Base-by-base conservation (phyloP, 768 basidiomycete species). In the Vararia minispora region DNA sequence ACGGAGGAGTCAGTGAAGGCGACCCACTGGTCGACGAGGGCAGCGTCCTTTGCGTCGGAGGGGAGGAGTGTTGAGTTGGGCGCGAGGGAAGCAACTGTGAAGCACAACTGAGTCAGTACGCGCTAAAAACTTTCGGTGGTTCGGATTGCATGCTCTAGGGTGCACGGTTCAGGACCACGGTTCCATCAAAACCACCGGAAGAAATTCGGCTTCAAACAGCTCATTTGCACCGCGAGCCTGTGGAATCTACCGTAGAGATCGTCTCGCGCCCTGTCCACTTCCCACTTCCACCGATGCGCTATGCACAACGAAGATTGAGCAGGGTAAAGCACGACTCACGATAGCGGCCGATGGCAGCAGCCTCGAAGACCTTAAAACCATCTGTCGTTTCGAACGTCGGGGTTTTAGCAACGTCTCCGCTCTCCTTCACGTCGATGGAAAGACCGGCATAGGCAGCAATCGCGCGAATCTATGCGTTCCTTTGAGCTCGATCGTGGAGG, bases 21-120 rank as follows among this genome's bases (percentile, higher is more conserved):
- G 37, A 69, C 53, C 90, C 90, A 99, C 58, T 94, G 87, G 50
- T 88, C 77, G 40, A 97, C 64, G 37, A 79, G 63, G 22, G 89
- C 91, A 21, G 70, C 62, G 20, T 87, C 81, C 55, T 86, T 67
- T 30, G 53, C 37, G 37, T 68, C 66, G 33, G 67, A 53, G 35
- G 90, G 87, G 23, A 91, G 67, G 31, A 99, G 76, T 32, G 70
- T 76, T 41, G 78, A 70, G 61, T 90, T 87, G 56, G 87, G 78
- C 8, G 80, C 73, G 36, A 83, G 69, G 24, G 63, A 46, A 34
- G 87, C 81, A 47, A 95, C 91, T 97, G 51, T 16, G 0, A 10
- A 41, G 14, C 49, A 46, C 33, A 43, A 42, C 29, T 43, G 18
- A 35, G 41, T 55, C 37, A 55, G 37, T 50, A 25, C 49, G 43